Percentiles rank a stretch among this genome's conserved stretches.
phyloP scores from a whole-genome alignment of 2,329 filamentous ascomycete genomes.

The Neofusicoccum umdonicola region DNA sequence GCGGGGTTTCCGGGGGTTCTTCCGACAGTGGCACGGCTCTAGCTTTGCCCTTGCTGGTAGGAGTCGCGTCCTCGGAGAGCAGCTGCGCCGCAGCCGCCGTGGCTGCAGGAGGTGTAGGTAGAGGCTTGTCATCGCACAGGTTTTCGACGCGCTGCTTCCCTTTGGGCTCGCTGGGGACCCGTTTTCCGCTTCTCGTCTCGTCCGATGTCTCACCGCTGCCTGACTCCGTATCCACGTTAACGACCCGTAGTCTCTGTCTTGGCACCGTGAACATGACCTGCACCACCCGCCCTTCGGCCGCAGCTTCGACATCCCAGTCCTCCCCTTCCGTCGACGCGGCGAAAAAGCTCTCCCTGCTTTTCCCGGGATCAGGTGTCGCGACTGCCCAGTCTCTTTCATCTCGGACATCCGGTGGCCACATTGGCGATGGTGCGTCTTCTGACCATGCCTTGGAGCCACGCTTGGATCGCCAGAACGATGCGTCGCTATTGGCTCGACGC shows the following conservation, averaged over 20 bases:
- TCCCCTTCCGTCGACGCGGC: conserved; percentile 27
- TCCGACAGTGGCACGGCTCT: background rate
- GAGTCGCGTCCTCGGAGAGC: background rate
- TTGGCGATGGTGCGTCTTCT: conserved; percentile 38
- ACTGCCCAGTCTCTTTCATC: conserved; percentile 37
- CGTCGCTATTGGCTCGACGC: conserved; percentile 45
- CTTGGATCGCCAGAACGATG: conserved; percentile 40
- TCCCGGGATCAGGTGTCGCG: conserved; percentile 3
- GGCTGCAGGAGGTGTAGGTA: background rate
- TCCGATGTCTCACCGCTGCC: conserved; percentile 1
- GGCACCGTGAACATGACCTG: conserved; percentile 87
- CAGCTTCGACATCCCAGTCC: conserved; percentile 52
- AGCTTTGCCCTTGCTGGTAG: background rate
- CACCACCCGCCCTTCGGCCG: conserved; percentile 47
- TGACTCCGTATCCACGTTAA: conserved; percentile 54
- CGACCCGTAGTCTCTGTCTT: conserved; percentile 80
- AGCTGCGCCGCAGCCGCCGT: background rate
- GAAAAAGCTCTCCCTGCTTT: conserved; percentile 22
- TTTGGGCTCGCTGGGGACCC: background rate
- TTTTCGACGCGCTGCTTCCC: conserved; percentile 3
- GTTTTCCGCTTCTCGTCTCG: background rate
- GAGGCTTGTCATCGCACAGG: background rate
- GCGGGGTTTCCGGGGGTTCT: background rate
- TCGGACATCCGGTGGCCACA: conserved; percentile 35
- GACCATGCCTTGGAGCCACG: conserved; percentile 44